Base-by-base conservation (phyloP, 768 basidiomycete species). In the Boletus fagicola region DNA sequence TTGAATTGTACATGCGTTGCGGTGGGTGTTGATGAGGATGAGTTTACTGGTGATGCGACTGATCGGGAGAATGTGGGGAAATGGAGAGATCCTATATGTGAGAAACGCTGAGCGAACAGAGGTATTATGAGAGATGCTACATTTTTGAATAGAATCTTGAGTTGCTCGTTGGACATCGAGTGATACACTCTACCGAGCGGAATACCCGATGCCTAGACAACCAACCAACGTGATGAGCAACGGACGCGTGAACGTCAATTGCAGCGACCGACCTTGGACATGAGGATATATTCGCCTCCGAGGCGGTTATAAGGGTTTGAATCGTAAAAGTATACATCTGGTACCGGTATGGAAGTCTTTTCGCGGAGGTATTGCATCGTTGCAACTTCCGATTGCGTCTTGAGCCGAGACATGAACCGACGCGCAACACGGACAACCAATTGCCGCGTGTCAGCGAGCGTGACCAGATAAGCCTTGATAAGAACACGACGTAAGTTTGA, bases 301-400 rank as follows among this genome's bases (percentile, higher is more conserved):
- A 94, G 77, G 13, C 88, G 83, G 68, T 94, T 93, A 69, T 83
- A 90, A 10, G 90, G 91, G 65, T 92, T 92, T 1, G 90, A 80
- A 64, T 93, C 90, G 69, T 88, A 87, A 69, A 84, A 82, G 59
- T 87, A 88, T 5, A 94, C 83, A 31, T 74, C 78, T 0, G 92
- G 90, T 18, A 93, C 87, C 1, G 91, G 90, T 22, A 92, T 77
- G 53, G 75, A 72, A 5, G 89, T 89, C 61, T 83, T 78, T 62
- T 85, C 77, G 49, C 88, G 85, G 28, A 94, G 78, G 68, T 86
- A 93, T n/a, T 81, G 79, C 76, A 93, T 85, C 0, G 91, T 94
- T 4, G 91, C 90, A 9, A 92, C 87, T 67, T 94, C 92, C 0
- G 91, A 92, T 69, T 90, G 87, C 4, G 88, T 92, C 75, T 94